Base-by-base conservation (phyloP, 1,284 basidiomycete species). In the Cryptococcus amylolentus region DNA sequence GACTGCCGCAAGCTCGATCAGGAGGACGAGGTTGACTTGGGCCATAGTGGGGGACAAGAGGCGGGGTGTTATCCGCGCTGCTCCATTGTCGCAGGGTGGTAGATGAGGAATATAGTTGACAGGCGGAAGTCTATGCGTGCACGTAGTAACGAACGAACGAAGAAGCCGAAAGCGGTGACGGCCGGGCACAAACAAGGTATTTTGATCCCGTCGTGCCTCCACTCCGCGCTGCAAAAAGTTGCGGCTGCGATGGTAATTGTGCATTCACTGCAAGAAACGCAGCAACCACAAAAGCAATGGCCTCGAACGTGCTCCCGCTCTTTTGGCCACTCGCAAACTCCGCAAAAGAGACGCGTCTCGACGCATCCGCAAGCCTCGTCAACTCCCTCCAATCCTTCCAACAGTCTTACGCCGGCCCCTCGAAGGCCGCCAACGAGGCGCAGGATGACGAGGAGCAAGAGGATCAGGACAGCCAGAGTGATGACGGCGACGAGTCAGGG, bases 271-370 rank as follows among this genome's bases (percentile, higher is more conserved):
- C 13, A 10, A 9, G 6, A 28, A 9, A 39, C 35, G 18, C 31
- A 45, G 5, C 16, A 38, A 16, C 49, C 51, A 6, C 38, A 23
- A 52, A 53, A 46, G 38, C 8, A 20, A 73, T 72, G 71, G 61
- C 74, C n/a, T 71, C 74, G 35, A 78, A 78, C 65, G 73, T 78
- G 45, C 84, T 97, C 53, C 88, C 90, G 39, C 83, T 96, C 49
- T 97, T 93, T 82, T 97, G 93, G 93, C 82, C 92, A 74, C 81
- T 97, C 48, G 92, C 93, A n/a, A 91, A 89, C 3, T 80, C 84
- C 4, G 85, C 84, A 39, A 89, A 86, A 75, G 84, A 86, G 55
- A 87, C 89, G 56, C 86, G 94, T 5, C 71, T 97, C 37, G 84
- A 87, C 67, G 89, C 94, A 8, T 94, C 93, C 0, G 85, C 88